Base-by-base conservation (phyloP, 2,329 filamentous ascomycete species). In the Penicillium sp. region DNA sequence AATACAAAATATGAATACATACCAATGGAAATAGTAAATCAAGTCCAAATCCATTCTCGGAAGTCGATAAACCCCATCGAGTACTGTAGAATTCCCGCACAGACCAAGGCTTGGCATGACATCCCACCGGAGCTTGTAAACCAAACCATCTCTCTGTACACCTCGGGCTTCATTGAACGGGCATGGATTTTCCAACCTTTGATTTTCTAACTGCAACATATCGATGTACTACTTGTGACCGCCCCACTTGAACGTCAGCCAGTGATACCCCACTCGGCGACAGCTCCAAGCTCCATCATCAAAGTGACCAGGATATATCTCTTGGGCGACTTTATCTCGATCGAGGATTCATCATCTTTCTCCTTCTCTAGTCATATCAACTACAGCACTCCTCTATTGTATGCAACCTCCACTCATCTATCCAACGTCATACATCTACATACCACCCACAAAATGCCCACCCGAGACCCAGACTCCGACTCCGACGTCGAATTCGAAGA, bases 71-170 rank as follows among this genome's bases (percentile, higher is more conserved):
- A 22, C 4, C 20, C 20, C 20, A 22, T 22, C 43, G 30, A 40
- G 18, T 11, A 39, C 36, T 22, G 13, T 38, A 18, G 35, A 13
- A 49, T 7, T 33, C 30, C 50, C 54, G 63, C 65, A 68, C 65
- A 59, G 64, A 61, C 65, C 63, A 66, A 61, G 57, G 55, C 66
- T 68, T 68, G 66, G 66, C 63, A 65, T 69, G 60, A 64, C 64
- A 65, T 64, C 57, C 48, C 51, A 54, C 54, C 52, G 45, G 39
- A 43, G 42, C 35, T 30, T 41, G 14, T 16, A 22, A 22, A 2
- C 20, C 20, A 33, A 33, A n/a, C 14, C 30, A 33, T 33, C 33
- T 44, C 20, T 42, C 18, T 42, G 39, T 41, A 38, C 33, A 36
- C 8, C 20, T 13, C 11, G 10, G 22, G 35, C 35, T 20, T 22